phyloP scores from a whole-genome alignment of 1,284 basidiomycete genomes.

The Pyrrhoderma lamaoense region DNA sequence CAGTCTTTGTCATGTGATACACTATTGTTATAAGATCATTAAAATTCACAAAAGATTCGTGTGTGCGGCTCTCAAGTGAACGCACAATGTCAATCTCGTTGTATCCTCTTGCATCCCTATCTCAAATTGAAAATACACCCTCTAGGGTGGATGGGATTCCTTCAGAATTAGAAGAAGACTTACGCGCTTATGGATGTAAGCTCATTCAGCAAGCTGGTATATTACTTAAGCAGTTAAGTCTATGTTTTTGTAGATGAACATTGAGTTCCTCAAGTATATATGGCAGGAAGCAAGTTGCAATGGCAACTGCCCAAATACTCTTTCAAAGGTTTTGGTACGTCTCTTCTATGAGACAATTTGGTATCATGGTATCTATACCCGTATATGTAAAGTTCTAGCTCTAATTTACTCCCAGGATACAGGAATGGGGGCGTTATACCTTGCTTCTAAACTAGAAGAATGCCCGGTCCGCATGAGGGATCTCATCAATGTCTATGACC shows the following conservation, averaged over 20 bases:
- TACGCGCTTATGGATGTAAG: constrained; percentile 84
- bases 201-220: constrained; percentile 93
- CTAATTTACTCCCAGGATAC: constrained; percentile 63
- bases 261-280: constrained; percentile 2
- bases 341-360: constrained; percentile 88
- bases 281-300: constrained; percentile 87
- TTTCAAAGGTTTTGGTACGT: constrained; percentile 98
- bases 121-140: constrained; percentile 74
- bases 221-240: constrained; percentile 70
- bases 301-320: constrained; percentile 92
- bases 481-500: constrained; percentile 91
- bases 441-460: constrained; percentile 95
- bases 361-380: constrained; percentile 63
- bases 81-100: constrained; percentile 52
- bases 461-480: constrained; percentile 87
- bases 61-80: too few species aligned
- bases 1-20: too few species aligned
- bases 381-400: constrained; percentile 5
- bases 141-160: constrained; percentile 81
- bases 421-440: constrained; percentile 87
- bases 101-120: constrained; percentile 78
- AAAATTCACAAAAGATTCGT: too few species aligned
- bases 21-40: too few species aligned
- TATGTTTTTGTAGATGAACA: constrained; percentile 9
- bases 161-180: constrained; percentile 72